Evolutionary conservation across 140 eudicot genomes (phyloP), one percentile per base, ranked within the genome.

Genomic region (Erigeron philadelphicus): DNA sequence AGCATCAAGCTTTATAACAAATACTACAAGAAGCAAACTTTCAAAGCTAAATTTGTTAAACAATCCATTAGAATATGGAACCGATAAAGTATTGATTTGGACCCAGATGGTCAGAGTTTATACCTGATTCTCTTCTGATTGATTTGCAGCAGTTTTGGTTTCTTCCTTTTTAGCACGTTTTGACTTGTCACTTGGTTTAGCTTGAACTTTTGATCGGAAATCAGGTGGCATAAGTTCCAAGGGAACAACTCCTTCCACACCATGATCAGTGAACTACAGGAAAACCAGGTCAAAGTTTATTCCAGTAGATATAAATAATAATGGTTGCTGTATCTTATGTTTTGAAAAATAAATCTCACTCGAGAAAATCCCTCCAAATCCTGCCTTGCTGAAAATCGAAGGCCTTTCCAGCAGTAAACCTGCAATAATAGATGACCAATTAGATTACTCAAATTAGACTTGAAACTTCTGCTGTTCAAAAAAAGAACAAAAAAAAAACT

Each of bases 331-430:
- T 13, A 16, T 54, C 31, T 35, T 8, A 23, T n/a, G 5, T 65
- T 2, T 38, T 19, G 73, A 54, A 49, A 42, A 49, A 73, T 38
- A 72, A 63, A 41, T 64, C 95, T 59, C 82, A 93, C 98, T 66
- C 89, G 85, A 47, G 98, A 93, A 85, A 93, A 93, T 38, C 95
- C 98, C 74, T 93, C 98, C 81, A 93, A 81, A 78, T 93, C 98
- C 75, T 93, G 98, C 69, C 96, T 78, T 70, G 98, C 98, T 72
- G 98, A 86, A 74, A 88, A 93, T 25, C 98, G 83, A 21, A 93
- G 88, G 72, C 98, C 97, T 84, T 91, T 91, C 97, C 97, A 91
- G 73, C 97, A 91, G 75, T 91, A 91, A 35, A 91, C 97, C 97
- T 91, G 72, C 66, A 82, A 18, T 21, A 64, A 47, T 44, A 18